These are phyloP conservation scores for Hexamita inflata DNA, from an alignment of 208 protist species.

Conservation along the genomic window DNA sequence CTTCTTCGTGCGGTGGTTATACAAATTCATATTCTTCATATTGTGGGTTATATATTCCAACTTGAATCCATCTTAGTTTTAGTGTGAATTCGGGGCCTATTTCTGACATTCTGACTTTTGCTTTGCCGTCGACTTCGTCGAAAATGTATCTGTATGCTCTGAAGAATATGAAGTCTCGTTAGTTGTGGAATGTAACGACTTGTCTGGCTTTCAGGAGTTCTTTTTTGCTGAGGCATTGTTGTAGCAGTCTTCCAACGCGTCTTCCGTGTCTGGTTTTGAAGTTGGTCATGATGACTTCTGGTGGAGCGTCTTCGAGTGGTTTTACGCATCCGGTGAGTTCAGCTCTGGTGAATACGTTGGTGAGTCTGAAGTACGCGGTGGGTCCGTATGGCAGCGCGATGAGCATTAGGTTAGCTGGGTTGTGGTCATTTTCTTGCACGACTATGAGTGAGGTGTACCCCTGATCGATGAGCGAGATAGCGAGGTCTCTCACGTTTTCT, in stretches of 20 bases:
- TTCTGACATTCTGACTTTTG: constrained; percentile 3
- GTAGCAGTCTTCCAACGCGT: background rate
- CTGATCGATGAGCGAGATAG: background rate
- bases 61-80: constrained; percentile 19
- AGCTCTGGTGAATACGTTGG: background rate
- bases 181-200: constrained; percentile 26
- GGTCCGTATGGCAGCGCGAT: constrained; percentile 11
- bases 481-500: background rate
- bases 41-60: background rate
- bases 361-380: constrained; percentile 4
- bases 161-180: constrained; percentile 18
- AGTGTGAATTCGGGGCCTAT: constrained; percentile 3
- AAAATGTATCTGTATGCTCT: constrained; percentile 27
- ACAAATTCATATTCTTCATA: constrained; percentile 25
- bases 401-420: background rate
- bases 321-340: background rate
- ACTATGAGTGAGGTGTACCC: constrained; percentile 1
- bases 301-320: background rate
- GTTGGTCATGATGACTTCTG: constrained; percentile 21
- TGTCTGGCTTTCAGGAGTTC: background rate
- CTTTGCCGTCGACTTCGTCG: background rate
- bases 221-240: background rate
- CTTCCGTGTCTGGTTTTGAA: constrained; percentile 12
- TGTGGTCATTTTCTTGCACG: background rate
- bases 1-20: no score